Evolutionary conservation across 2,329 filamentous ascomycete genomes (phyloP).

Genomic region (Colletotrichum kahawae): DNA sequence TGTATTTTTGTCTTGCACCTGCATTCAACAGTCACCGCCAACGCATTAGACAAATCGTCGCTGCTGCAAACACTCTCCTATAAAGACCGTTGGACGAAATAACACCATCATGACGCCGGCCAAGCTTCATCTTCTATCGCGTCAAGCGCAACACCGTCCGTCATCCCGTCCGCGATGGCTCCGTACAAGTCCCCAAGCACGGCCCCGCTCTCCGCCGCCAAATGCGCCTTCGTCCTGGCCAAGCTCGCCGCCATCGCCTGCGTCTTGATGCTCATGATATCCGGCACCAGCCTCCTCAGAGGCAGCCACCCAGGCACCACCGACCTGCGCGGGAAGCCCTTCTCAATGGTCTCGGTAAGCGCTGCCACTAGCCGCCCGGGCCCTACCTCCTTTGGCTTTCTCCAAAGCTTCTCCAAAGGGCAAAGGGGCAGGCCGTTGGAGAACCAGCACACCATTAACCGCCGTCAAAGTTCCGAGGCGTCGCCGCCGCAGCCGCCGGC

Average conservation of each 20-base stretch:
- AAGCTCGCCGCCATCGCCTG: background rate
- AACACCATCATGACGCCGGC: background rate
- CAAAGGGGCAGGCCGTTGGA: background rate
- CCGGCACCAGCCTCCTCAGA: background rate
- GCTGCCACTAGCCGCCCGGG: background rate
- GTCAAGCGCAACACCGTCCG: background rate
- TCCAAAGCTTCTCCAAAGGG: background rate
- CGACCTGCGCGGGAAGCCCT: background rate
- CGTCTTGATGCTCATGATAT: background rate
- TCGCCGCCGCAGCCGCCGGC: background rate
- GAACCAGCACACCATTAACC: background rate
- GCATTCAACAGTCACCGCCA: background rate
- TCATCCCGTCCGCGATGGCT: background rate
- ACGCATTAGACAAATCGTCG: background rate
- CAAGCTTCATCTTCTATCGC: background rate
- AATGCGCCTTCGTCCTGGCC: background rate
- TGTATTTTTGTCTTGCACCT: background rate
- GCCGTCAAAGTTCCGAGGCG: background rate
- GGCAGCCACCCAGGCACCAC: background rate
- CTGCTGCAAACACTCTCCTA: background rate
- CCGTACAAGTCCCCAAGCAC: background rate
- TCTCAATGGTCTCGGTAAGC: background rate
- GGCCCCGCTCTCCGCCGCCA: background rate
- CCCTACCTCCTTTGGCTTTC: background rate
- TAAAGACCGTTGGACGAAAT: background rate